phyloP scores from a whole-genome alignment of 2,329 filamentous ascomycete species.

The Phaeosphaeria sp. region DNA sequence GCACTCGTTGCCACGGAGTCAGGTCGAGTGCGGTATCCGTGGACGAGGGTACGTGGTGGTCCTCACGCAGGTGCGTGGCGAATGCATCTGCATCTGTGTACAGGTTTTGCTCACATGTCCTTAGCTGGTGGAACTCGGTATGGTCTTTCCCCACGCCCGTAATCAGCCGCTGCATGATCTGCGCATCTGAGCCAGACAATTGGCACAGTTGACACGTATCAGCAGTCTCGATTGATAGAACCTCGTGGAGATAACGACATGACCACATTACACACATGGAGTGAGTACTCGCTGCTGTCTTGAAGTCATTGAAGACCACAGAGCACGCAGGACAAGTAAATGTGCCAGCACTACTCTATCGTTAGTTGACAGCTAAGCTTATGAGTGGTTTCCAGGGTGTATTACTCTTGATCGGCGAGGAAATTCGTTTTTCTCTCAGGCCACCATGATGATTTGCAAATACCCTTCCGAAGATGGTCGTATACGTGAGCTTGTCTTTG shows the following conservation, averaged over 20 bases:
- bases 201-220: neutral
- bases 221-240: neutral
- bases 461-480: neutral
- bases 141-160: neutral
- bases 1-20: neutral
- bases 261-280: neutral
- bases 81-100: neutral
- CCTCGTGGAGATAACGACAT: neutral
- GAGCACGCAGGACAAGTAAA: neutral
- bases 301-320: neutral
- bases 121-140: neutral
- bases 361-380: neutral
- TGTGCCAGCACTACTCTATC: neutral
- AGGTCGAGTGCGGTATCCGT: neutral
- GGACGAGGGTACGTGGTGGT: neutral
- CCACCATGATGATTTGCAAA: slow-evolving; percentile 6
- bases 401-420: neutral
- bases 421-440: slow-evolving; percentile 2
- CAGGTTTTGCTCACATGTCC: neutral
- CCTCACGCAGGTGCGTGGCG: neutral
- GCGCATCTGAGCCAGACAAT: neutral
- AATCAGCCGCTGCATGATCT: neutral
- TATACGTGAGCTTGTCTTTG: slow-evolving; percentile 4
- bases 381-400: neutral
- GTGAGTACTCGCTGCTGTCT: neutral